Conservation (phyloP, 1,284 basidiomycete species). For the Sporisorium exsertum region DNA sequence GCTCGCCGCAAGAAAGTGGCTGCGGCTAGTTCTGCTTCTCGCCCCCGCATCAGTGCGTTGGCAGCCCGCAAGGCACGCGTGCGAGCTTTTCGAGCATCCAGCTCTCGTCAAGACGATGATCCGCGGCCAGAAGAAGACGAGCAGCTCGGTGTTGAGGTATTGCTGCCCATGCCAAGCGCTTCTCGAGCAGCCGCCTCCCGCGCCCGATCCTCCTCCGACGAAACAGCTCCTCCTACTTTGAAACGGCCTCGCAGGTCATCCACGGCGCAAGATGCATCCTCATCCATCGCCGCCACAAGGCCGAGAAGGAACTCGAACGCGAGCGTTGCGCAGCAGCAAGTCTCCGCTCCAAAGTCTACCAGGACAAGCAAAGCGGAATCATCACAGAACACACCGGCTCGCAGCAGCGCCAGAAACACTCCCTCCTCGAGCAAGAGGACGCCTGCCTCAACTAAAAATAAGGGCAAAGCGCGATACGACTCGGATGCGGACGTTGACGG, state of each 20-base stretch:
- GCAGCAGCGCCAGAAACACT: neutral
- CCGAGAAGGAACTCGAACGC: conserved; percentile 21
- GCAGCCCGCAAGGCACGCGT: conserved; percentile 47
- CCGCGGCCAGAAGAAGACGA: neutral
- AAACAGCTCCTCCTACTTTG: neutral
- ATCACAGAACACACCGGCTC: conserved; percentile 2
- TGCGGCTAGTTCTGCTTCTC: neutral
- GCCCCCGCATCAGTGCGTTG: conserved; percentile 32
- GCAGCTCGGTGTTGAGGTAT: conserved; percentile 10
- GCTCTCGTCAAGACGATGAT: conserved; percentile 1
- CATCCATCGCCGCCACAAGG: conserved; percentile 21
- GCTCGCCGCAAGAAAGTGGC: conserved; percentile 15
- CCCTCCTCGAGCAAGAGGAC: conserved; percentile 6
- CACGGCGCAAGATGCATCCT: neutral
- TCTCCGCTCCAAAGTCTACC: conserved; percentile 2
- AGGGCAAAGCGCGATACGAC: conserved; percentile 7
- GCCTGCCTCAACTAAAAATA: conserved; percentile 23
- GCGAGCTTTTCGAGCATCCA: conserved; percentile 2
- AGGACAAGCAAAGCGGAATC: conserved; percentile 1
- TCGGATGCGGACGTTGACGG: neutral
- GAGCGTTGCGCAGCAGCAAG: neutral
- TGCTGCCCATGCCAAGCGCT: conserved; percentile 14
- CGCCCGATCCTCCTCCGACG: conserved; percentile 7
- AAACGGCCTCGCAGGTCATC: conserved; percentile 25
- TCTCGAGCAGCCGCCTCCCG: conserved; percentile 5